Percentiles rank a stretch among this genome's conserved stretches.
Evolutionary conservation across 805 yeast genomes (phyloP).

Genomic region (Candida manassasensis): DNA sequence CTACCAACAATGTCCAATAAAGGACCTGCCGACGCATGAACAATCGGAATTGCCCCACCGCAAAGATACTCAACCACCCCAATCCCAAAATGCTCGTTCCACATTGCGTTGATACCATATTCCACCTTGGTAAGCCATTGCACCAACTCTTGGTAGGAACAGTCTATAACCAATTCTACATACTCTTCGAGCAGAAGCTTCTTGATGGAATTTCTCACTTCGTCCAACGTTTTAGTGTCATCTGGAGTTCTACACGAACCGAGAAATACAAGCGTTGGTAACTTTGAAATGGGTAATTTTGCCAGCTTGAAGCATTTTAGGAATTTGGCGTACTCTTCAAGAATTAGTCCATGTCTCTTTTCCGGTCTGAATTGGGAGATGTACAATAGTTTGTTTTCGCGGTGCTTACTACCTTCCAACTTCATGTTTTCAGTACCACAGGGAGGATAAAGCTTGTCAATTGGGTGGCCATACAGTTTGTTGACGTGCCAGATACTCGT

Average conservation of each 20-base stretch:
- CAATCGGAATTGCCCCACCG: slow-evolving; percentile 81
- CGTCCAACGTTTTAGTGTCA: slow-evolving; percentile 58
- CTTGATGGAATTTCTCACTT: slow-evolving; percentile 39
- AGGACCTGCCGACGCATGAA: slow-evolving; percentile 96
- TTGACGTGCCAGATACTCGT: slow-evolving; percentile 55
- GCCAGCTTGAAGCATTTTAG: slow-evolving; percentile 19
- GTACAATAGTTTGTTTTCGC: slow-evolving; percentile 45
- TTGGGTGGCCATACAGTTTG: slow-evolving; percentile 13
- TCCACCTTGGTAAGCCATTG: slow-evolving; percentile 50
- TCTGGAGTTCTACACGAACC: slow-evolving; percentile 76
- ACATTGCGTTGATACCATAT: slow-evolving; percentile 92
- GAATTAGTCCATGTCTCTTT: slow-evolving; percentile 74
- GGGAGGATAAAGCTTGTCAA: slow-evolving; percentile 76
- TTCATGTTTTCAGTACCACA: slow-evolving; percentile 61
- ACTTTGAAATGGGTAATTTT: slow-evolving; percentile 1
- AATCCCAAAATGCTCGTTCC: slow-evolving; percentile 99
- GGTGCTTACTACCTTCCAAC: slow-evolving; percentile 13
- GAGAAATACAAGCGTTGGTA: slow-evolving; percentile 63
- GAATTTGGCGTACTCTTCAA: slow-evolving; percentile 60
- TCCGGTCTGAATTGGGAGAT: slow-evolving; percentile 95
- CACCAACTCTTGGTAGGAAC: slow-evolving; percentile 61
- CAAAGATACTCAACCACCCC: slow-evolving; percentile 92
- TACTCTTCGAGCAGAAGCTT: slow-evolving; percentile 24
- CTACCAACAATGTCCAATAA: slow-evolving; percentile 68
- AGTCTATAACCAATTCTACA: slow-evolving; percentile 65